Percentiles rank a stretch among this genome's conserved stretches.
These are phyloP conservation scores for Podosphaera fusca DNA, from an alignment of 2,329 filamentous ascomycete species.

Conservation along the genomic window DNA sequence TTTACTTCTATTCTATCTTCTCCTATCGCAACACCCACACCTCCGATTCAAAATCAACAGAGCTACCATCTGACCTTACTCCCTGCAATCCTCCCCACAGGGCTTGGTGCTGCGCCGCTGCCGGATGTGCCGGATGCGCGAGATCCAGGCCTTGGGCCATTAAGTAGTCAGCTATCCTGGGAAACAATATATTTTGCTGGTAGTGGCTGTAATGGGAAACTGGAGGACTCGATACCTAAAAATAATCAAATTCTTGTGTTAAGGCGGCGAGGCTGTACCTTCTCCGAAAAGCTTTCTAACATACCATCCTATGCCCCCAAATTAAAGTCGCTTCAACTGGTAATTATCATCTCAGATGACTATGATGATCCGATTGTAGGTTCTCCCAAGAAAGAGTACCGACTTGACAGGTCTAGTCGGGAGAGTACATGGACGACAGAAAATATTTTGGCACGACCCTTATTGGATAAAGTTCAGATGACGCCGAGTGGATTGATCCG, in stretches of 20 bases:
- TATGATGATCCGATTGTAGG: conserved; percentile 8
- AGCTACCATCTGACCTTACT: conserved; percentile 17
- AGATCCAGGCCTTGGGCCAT: conserved; percentile 16
- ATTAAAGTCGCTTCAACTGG: conserved; percentile 44
- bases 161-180: conserved; percentile 34
- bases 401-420: not conserved
- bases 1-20: conserved; percentile 27
- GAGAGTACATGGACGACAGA: not conserved
- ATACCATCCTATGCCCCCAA: conserved; percentile 56
- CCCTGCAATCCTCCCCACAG: conserved; percentile 25
- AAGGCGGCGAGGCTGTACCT: conserved; percentile 62
- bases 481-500: conserved; percentile 16
- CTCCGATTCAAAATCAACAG: conserved; percentile 13
- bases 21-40: conserved; percentile 18
- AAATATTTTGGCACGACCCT: conserved; percentile 26
- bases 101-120: conserved; percentile 41
- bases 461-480: conserved; percentile 50
- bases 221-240: conserved; percentile 27
- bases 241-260: conserved; percentile 59
- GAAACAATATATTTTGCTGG: conserved; percentile 46
- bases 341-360: conserved; percentile 49
- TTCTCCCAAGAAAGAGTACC: conserved; percentile 16
- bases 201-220: conserved; percentile 33
- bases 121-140: conserved; percentile 29
- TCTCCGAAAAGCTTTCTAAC: conserved; percentile 59